These are phyloP conservation scores for Phycomyces nitens DNA, from an alignment of 192 early-diverging fungal species.

Conservation along the genomic window DNA sequence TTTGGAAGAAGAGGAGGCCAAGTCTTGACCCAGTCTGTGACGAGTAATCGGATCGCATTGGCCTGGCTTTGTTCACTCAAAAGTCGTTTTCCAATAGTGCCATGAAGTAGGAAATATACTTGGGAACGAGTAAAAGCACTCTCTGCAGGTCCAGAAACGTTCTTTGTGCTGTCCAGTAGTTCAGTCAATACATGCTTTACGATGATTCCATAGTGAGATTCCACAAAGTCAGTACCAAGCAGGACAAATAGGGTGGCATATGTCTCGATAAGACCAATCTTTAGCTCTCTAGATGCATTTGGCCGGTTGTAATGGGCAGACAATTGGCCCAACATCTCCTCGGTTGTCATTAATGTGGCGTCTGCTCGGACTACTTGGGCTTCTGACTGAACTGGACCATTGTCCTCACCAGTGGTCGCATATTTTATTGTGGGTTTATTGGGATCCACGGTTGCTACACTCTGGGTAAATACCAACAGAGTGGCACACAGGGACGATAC, in stretches of 20 bases:
- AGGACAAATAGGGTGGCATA: conserved; percentile 71
- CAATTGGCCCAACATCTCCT: conserved; percentile 69
- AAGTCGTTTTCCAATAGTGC: conserved; percentile 69
- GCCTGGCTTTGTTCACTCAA: conserved; percentile 80
- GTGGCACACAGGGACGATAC: conserved; percentile 48
- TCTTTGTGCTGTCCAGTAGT: conserved; percentile 52
- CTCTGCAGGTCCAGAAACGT: conserved; percentile 49
- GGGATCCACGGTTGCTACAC: conserved; percentile 29
- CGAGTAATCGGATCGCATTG: conserved; percentile 59
- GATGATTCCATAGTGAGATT: conserved; percentile 70
- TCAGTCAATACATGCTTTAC: conserved; percentile 63
- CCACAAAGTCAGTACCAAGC: conserved; percentile 68
- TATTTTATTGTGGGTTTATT: conserved; percentile 33
- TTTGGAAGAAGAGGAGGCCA: conserved; percentile 52
- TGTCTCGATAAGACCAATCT: conserved; percentile 74
- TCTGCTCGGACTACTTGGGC: conserved; percentile 12
- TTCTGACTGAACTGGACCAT: not conserved
- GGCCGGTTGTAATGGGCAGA: conserved; percentile 55
- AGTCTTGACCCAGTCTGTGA: conserved; percentile 55
- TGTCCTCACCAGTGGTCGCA: conserved; percentile 14
- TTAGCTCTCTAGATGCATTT: conserved; percentile 63
- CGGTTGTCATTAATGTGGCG: conserved; percentile 46
- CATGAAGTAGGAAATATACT: conserved; percentile 62
- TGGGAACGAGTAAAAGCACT: conserved; percentile 57
- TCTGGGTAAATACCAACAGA: conserved; percentile 55